Conservation (phyloP, 441 rosid species). For the Capsella rubella region DNA sequence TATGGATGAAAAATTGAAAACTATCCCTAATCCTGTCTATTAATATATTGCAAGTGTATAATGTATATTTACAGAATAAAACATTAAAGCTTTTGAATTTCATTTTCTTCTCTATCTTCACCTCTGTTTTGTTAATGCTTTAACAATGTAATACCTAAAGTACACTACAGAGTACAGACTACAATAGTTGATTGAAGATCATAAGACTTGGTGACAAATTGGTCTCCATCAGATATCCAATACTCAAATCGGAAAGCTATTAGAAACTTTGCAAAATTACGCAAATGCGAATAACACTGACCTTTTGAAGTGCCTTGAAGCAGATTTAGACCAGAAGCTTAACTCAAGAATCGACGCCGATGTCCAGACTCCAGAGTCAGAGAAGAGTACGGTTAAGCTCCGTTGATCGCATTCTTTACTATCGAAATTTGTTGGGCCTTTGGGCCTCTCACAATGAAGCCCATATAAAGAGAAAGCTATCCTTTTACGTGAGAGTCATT, state of each 20-base stretch:
- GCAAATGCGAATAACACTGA: neutral
- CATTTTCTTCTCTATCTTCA: neutral
- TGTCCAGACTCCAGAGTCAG: neutral
- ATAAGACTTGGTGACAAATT: neutral
- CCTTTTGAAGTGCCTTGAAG: neutral
- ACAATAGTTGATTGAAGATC: conserved; percentile 1
- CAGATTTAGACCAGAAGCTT: neutral
- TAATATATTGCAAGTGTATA: neutral
- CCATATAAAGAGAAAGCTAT: neutral
- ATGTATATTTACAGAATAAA: neutral
- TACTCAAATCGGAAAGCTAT: neutral
- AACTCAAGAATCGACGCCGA: neutral
- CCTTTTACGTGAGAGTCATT: neutral
- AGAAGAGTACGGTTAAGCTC: neutral
- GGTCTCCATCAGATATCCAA: neutral
- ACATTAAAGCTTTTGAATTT: neutral
- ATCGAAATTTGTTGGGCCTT: neutral
- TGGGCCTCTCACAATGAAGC: conserved; percentile 7
- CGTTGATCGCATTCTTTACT: neutral
- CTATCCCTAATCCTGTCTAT: neutral
- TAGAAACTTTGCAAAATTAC: neutral
- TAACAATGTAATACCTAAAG: neutral
- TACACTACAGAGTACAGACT: neutral
- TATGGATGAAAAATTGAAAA: neutral
- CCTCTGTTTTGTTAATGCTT: neutral